These are phyloP conservation scores for Fusarium mundagurra DNA, from an alignment of 2,329 filamentous ascomycete genomes.

Conservation along the genomic window DNA sequence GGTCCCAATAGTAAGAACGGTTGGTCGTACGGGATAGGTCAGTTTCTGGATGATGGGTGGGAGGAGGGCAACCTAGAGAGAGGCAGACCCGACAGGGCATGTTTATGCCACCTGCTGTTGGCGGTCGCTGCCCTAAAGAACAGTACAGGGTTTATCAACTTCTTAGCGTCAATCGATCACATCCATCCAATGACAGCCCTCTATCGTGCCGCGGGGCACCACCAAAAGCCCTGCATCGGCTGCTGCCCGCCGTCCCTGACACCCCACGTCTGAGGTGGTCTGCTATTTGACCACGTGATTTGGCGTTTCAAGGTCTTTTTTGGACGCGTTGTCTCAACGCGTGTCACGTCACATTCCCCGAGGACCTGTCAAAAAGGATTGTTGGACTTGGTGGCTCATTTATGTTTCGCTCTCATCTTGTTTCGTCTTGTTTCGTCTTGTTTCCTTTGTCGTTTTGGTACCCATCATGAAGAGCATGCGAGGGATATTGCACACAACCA, in stretches of 20 bases:
- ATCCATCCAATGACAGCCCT: slow-evolving; percentile 30
- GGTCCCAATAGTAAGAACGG: background rate
- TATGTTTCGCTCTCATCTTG: background rate
- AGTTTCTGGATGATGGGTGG: background rate
- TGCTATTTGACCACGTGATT: slow-evolving; percentile 31
- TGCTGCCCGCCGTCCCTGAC: slow-evolving; percentile 39
- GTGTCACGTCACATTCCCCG: slow-evolving; percentile 5
- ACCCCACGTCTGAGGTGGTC: slow-evolving; percentile 48
- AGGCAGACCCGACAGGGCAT: slow-evolving; percentile 18
- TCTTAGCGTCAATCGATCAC: slow-evolving; percentile 2
- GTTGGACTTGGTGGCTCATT: background rate
- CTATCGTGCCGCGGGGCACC: slow-evolving; percentile 45
- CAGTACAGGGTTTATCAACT: slow-evolving; percentile 35
- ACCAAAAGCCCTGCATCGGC: slow-evolving; percentile 44
- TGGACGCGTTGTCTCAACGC: slow-evolving; percentile 22
- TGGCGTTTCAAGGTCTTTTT: slow-evolving; percentile 3
- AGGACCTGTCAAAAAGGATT: background rate
- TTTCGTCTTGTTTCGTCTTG: background rate
- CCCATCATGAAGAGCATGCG: slow-evolving; percentile 53
- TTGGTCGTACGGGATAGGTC: background rate
- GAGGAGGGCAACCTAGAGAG: background rate
- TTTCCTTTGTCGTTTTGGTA: background rate
- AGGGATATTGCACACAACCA: slow-evolving; percentile 60
- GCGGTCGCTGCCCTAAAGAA: slow-evolving; percentile 33
- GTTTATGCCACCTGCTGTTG: slow-evolving; percentile 33